These are phyloP conservation scores for Fomitopsis pinicola DNA, from an alignment of 1,284 basidiomycete species.

Conservation along the genomic window DNA sequence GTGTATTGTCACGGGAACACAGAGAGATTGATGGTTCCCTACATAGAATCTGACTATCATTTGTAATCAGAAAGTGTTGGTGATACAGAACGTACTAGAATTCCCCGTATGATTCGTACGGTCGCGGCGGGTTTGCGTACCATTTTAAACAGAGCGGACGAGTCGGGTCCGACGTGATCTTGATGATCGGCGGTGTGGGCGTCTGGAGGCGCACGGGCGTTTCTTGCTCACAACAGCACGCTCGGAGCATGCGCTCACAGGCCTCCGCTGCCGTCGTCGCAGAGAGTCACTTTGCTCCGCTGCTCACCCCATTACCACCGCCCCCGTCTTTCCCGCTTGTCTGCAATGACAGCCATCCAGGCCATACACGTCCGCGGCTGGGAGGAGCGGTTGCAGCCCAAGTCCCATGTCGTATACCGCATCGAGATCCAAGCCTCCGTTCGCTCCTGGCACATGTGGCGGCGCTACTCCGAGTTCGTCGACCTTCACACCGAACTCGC, in stretches of 20 bases:
- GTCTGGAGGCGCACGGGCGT: neutral
- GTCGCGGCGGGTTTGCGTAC: too few relatives aligned
- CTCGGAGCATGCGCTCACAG: neutral
- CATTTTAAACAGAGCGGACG: neutral
- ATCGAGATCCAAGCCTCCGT: slow-evolving; percentile 81
- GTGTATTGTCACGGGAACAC: neutral
- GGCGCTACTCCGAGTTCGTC: slow-evolving; percentile 92
- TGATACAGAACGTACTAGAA: too few relatives aligned
- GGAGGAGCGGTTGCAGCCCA: slow-evolving; percentile 63
- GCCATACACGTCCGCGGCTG: slow-evolving; percentile 63
- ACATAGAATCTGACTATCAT: too few relatives aligned
- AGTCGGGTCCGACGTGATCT: neutral
- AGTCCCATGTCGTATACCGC: slow-evolving; percentile 76
- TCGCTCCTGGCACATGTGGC: slow-evolving; percentile 89
- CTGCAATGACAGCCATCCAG: slow-evolving; percentile 65
- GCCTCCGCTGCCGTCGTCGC: neutral
- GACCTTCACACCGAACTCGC: slow-evolving; percentile 81
- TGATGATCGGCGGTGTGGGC: neutral
- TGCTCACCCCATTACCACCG: neutral
- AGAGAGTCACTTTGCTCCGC: neutral
- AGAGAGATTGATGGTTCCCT: neutral
- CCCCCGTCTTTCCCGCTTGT: neutral
- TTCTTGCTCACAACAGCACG: neutral
- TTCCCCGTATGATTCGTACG: too few relatives aligned
- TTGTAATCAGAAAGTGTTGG: too few relatives aligned